Conservation (phyloP, 768 basidiomycete species). For the Holtermannia corniformis region DNA sequence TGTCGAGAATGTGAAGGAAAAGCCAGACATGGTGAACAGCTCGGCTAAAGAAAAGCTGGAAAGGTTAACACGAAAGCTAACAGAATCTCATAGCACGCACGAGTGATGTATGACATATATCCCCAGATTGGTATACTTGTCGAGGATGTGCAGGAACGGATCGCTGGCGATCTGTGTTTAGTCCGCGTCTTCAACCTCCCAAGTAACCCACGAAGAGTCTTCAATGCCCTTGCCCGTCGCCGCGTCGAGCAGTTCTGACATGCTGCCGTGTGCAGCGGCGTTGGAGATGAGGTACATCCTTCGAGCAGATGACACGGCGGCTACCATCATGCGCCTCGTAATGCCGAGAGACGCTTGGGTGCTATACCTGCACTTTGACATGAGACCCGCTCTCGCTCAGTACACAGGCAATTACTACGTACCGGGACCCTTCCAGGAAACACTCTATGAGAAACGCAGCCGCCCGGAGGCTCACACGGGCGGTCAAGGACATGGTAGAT, state of each 20-base stretch:
- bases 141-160: constrained; percentile 37
- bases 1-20: constrained; percentile 39
- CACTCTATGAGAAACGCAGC: constrained; percentile 39
- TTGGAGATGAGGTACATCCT: constrained; percentile 34
- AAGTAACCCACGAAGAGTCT: neutral
- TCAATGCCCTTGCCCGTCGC: neutral
- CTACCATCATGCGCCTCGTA: constrained; percentile 36
- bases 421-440: constrained; percentile 34
- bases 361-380: constrained; percentile 6
- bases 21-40: constrained; percentile 43
- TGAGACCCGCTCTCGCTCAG: too few relatives aligned
- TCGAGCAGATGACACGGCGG: constrained; percentile 40
- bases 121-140: constrained; percentile 43
- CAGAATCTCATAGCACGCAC: neutral
- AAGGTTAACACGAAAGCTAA: too few relatives aligned
- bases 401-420: neutral
- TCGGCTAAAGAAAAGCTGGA: constrained; percentile 42
- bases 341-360: constrained; percentile 36
- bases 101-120: constrained; percentile 41
- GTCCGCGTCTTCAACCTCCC: neutral
- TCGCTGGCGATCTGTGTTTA: constrained; percentile 9
- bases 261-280: constrained; percentile 19
- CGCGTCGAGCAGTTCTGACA: constrained; percentile 8
- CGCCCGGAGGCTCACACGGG: constrained; percentile 30
- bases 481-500: constrained; percentile 33